Percentiles rank a stretch among this genome's conserved stretches.
These are phyloP conservation scores for Daphne laureola DNA, from an alignment of 441 rosid species.

Conservation along the genomic window DNA sequence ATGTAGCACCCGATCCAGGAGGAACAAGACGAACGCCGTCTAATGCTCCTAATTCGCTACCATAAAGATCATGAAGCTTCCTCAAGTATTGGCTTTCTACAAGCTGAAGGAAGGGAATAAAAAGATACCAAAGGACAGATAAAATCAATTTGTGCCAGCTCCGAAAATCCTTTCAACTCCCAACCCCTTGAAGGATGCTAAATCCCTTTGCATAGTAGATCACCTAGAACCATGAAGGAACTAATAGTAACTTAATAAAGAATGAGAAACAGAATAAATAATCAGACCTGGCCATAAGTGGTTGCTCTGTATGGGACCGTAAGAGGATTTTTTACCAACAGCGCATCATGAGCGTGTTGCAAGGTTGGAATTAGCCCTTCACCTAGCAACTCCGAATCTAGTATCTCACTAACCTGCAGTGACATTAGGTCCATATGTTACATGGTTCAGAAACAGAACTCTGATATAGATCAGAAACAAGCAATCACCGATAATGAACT, in stretches of 20 bases:
- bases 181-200: constrained; percentile 1
- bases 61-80: constrained; percentile 61
- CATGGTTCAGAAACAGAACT: background rate
- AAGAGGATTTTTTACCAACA: constrained; percentile 72
- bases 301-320: constrained; percentile 84
- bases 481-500: background rate
- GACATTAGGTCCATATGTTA: constrained; percentile 1
- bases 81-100: constrained; percentile 68
- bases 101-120: constrained; percentile 35
- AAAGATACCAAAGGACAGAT: constrained; percentile 9
- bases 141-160: constrained; percentile 10
- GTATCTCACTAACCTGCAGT: constrained; percentile 84
- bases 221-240: background rate
- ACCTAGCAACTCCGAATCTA: constrained; percentile 90
- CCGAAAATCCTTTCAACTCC: background rate
- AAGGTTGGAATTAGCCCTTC: constrained; percentile 96
- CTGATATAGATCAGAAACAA: too few species aligned
- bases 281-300: constrained; percentile 76
- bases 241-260: background rate
- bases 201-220: too few species aligned
- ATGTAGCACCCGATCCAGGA: constrained; percentile 40
- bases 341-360: constrained; percentile 83
- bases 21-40: constrained; percentile 70
- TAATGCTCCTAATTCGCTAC: constrained; percentile 39
- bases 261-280: background rate